Evolutionary conservation across 192 early-diverging fungal genomes (phyloP), one percentile per base, ranked within the genome.

Genomic region (Globomyces pollinis-pini): DNA sequence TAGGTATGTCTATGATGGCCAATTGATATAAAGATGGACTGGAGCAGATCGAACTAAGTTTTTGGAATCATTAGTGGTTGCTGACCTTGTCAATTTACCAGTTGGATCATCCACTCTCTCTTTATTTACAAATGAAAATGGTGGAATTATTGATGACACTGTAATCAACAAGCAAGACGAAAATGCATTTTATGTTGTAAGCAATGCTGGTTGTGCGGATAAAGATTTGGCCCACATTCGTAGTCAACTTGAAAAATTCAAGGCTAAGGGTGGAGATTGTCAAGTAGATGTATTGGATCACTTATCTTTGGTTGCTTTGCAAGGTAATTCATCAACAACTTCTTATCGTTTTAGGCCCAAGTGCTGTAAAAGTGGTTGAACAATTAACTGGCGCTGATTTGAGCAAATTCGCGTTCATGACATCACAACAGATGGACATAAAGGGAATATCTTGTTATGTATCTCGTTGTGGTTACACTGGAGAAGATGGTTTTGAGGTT

Each of bases 401-500:
- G 38, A 69, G 64, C 16, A 79, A 88, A 63, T 86, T 98, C 65
- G 71, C 76, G 30, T 99, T 99, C 67, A 99, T 99, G 96, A 86
- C 83, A 20, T 84, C 82, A 9, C 73, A 79, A 35, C 60, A 73
- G 45, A 66, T 94, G 58, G 77, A 83, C 7, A 73, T 98, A 50
- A 79, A 77, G 43, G 91, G 89, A 39, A 76, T 90, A 39, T 78
- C 77, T 1, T 85, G 85, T 62, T 91, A 94, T 59, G 84, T 99
- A 34, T 89, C 96, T 16, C 86, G 96, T 24, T 94, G 90, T 26
- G 96, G 96, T 11, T 99, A 99, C 77, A 99, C 96, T 56, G 96
- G 96, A 57, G 96, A 99, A 73, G 96, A 99, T 74, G 96, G 96
- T 11, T 97, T 99, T 65, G 96, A 98, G 71, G 85, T 90, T n/a